Conservation (phyloP, 495 filamentous ascomycete genomes). For the Choiromyces venosus region DNA sequence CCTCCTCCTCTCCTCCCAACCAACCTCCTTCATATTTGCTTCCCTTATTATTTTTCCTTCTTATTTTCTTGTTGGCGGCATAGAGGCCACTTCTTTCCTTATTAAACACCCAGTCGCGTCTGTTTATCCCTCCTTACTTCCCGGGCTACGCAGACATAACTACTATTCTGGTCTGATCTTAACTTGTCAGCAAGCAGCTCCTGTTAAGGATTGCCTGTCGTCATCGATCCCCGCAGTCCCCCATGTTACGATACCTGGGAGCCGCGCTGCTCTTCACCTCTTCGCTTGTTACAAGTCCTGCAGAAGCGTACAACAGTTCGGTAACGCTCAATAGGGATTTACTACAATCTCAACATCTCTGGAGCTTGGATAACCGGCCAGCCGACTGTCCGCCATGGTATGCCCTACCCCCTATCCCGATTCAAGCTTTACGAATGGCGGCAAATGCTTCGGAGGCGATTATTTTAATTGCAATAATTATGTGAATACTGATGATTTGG, state of each 20-base stretch:
- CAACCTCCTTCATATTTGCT: not conserved
- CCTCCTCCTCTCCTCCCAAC: not conserved
- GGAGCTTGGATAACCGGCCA: conserved; percentile 48
- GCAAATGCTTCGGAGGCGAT: not conserved
- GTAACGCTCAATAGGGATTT: conserved; percentile 25
- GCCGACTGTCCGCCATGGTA: conserved; percentile 63
- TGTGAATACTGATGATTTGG: conserved; percentile 8
- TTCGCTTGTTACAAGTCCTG: conserved; percentile 11
- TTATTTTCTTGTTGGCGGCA: not conserved
- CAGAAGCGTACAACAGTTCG: conserved; percentile 28
- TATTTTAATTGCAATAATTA: not conserved
- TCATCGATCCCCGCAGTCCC: conserved; percentile 7
- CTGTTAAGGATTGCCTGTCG: not conserved
- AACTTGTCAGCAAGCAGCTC: not conserved
- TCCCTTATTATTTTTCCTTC: not conserved
- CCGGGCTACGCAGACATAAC: not conserved
- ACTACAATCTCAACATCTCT: conserved; percentile 29
- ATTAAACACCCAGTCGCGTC: not conserved
- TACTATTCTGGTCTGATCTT: not conserved
- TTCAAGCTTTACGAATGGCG: not conserved
- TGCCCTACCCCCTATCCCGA: conserved; percentile 24
- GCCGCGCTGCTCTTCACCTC: conserved; percentile 25
- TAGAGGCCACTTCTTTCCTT: conserved; percentile 9
- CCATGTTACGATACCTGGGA: conserved; percentile 39
- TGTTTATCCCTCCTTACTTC: not conserved